Evolutionary conservation across 2,329 filamentous ascomycete species (phyloP).

Genomic region (Aspergillus sp.): DNA sequence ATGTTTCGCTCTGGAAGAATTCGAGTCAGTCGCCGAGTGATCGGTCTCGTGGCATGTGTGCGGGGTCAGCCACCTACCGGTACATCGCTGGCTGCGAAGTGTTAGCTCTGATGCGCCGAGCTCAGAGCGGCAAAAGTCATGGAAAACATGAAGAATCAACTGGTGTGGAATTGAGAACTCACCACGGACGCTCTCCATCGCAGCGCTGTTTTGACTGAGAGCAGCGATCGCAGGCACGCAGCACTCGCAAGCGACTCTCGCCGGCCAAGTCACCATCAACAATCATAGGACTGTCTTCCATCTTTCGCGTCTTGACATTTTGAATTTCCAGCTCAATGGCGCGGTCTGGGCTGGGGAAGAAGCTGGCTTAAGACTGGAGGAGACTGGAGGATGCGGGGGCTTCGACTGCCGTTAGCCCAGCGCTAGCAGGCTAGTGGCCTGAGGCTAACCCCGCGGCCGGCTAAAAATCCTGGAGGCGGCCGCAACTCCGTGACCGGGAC

Average conservation of each 20-base stretch:
- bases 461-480: not conserved
- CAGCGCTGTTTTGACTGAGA: constrained; percentile 17
- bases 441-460: not conserved
- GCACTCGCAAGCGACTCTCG: constrained; percentile 15
- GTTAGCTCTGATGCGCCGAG: not conserved
- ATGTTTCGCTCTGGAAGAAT: constrained; percentile 8
- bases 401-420: not conserved
- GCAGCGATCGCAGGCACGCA: constrained; percentile 17
- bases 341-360: not conserved
- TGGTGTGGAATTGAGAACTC: not conserved
- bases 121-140: not conserved
- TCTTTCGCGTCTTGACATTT: not conserved
- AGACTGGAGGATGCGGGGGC: not conserved
- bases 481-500: not conserved
- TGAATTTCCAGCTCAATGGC: not conserved
- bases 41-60: not conserved
- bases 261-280: not conserved
- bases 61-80: constrained; percentile 11
- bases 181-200: constrained; percentile 15
- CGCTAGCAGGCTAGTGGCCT: not conserved
- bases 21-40: not conserved
- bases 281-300: not conserved
- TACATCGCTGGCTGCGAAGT: constrained; percentile 8
- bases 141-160: not conserved
- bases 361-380: not conserved